Conservation (phyloP, 495 filamentous ascomycete genomes). For the Cercophora sp. region DNA sequence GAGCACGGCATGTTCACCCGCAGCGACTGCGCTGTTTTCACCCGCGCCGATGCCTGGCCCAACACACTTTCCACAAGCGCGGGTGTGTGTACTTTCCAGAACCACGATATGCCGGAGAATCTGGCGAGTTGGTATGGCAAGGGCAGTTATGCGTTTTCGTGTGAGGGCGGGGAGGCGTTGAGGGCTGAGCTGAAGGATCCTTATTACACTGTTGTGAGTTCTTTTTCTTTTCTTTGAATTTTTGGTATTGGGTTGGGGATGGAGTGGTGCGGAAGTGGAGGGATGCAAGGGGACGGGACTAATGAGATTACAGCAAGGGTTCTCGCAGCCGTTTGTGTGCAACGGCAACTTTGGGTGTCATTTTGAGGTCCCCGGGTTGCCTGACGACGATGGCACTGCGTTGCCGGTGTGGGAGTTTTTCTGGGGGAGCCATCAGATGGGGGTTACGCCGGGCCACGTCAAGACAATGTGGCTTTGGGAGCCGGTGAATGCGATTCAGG, state of each 20-base stretch:
- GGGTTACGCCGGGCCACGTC: constrained; percentile 26
- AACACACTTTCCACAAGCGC: constrained; percentile 24
- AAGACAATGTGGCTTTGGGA: constrained; percentile 31
- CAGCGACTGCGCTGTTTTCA: constrained; percentile 32
- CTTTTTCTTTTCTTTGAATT: neutral
- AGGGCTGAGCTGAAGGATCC: neutral
- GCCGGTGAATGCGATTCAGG: neutral
- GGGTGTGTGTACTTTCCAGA: constrained; percentile 31
- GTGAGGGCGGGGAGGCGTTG: constrained; percentile 1
- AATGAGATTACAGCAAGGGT: constrained; percentile 17
- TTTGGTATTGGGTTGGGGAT: too few relatives aligned
- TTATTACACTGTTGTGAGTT: constrained; percentile 31
- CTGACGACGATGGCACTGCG: neutral
- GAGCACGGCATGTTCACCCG: constrained; percentile 19
- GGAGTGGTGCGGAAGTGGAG: too few relatives aligned
- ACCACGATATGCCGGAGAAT: constrained; percentile 27
- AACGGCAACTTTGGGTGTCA: constrained; percentile 31
- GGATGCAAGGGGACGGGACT: neutral
- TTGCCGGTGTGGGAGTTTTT: constrained; percentile 31
- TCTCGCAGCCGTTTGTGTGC: constrained; percentile 31
- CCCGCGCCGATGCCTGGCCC: constrained; percentile 15
- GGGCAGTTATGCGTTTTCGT: constrained; percentile 24
- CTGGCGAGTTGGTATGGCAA: constrained; percentile 33
- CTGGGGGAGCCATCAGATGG: constrained; percentile 31
- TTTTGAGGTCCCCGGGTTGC: constrained; percentile 26